phyloP scores from a whole-genome alignment of 2,329 filamentous ascomycete species.

The Penicillium sp. region DNA sequence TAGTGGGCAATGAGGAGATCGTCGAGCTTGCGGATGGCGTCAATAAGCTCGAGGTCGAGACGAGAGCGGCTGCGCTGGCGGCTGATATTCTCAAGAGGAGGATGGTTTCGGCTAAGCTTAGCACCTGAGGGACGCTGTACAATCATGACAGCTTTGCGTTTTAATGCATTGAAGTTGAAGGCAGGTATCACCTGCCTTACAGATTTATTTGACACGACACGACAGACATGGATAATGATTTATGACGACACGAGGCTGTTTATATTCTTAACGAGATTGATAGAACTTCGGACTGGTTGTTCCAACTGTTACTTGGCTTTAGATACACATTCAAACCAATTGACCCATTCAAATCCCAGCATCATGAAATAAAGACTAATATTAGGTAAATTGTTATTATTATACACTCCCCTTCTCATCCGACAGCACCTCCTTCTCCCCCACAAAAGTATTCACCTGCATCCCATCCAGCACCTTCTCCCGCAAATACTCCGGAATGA shows the following conservation, averaged over 20 bases:
- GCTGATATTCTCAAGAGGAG: constrained; percentile 12
- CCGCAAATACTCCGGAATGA: constrained; percentile 7
- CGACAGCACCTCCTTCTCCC: not conserved
- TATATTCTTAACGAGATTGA: not conserved
- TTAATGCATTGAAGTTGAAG: not conserved
- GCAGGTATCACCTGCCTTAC: not conserved
- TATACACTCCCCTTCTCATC: not conserved
- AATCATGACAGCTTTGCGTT: not conserved
- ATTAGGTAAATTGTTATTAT: not conserved
- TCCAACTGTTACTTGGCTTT: no score
- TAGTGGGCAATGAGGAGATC: constrained; percentile 12
- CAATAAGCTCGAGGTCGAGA: constrained; percentile 15
- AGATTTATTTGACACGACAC: not conserved
- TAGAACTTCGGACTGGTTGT: not conserved
- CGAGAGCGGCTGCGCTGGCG: constrained; percentile 14
- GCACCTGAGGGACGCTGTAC: no score
- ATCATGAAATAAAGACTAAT: no score
- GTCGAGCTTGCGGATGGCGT: constrained; percentile 13
- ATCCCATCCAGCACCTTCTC: constrained; percentile 1
- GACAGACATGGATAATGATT: not conserved
- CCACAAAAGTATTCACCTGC: not conserved
- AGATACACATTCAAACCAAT: no score
- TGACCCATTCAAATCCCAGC: no score
- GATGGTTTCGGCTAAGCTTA: not conserved
- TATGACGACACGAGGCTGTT: not conserved